Evolutionary conservation across 1,284 basidiomycete species (phyloP).

Genomic region (Ceratobasidium sp.): DNA sequence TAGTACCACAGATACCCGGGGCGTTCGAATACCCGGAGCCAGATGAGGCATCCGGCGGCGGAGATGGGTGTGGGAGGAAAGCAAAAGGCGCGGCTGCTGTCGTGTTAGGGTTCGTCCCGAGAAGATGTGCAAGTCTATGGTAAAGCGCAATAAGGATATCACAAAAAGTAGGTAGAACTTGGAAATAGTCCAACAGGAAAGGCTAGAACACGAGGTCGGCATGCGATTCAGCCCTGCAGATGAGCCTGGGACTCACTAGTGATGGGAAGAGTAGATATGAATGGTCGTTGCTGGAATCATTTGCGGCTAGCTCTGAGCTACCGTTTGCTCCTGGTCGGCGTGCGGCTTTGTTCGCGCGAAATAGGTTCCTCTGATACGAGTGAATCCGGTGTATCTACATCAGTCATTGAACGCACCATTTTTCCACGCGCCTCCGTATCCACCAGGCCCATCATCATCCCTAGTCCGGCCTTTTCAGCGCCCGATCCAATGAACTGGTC

Average conservation of each 20-base stretch:
- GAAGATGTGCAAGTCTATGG: constrained; percentile 63
- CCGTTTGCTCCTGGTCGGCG: constrained; percentile 23
- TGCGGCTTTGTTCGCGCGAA: constrained; percentile 9
- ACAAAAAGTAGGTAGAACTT: constrained; percentile 80
- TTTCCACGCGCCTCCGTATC: constrained; percentile 28
- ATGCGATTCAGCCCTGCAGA: not conserved
- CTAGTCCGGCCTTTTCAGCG: constrained; percentile 30
- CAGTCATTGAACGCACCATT: constrained; percentile 57
- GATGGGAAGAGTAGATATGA: constrained; percentile 35
- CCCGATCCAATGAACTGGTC: constrained; percentile 58
- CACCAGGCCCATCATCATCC: constrained; percentile 38
- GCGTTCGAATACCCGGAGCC: constrained; percentile 5
- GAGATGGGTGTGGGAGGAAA: constrained; percentile 31
- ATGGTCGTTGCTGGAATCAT: constrained; percentile 29
- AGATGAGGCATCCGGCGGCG: constrained; percentile 22
- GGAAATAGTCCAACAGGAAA: constrained; percentile 82
- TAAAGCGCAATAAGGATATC: constrained; percentile 86
- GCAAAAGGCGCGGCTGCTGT: constrained; percentile 19
- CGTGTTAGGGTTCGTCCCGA: constrained; percentile 32
- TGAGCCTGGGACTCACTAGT: constrained; percentile 13
- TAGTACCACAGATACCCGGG: constrained; percentile 29
- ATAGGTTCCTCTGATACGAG: constrained; percentile 24
- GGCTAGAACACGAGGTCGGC: constrained; percentile 57
- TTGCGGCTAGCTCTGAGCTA: not conserved
- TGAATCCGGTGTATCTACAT: not conserved